These are phyloP conservation scores for Aspergillus ostianus DNA, from an alignment of 495 filamentous ascomycete genomes.

Conservation along the genomic window DNA sequence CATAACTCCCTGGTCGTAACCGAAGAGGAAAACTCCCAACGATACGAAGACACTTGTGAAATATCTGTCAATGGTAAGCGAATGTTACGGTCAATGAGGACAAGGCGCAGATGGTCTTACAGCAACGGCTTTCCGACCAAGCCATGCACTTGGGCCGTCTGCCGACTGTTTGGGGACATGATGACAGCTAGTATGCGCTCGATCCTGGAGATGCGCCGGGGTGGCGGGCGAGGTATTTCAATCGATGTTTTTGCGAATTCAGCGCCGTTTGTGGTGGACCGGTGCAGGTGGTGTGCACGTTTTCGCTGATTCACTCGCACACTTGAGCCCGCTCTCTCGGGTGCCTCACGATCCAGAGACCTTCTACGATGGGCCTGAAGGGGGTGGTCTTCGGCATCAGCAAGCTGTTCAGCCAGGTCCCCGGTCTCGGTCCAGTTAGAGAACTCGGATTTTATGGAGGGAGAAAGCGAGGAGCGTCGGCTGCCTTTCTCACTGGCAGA, in stretches of 20 bases:
- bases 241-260: conserved; percentile 78
- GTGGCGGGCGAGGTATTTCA: conserved; percentile 67
- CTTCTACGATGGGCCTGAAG: conserved; percentile 62
- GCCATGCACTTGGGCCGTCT: conserved; percentile 72
- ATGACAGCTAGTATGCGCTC: conserved; percentile 72
- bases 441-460: conserved; percentile 67
- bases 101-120: conserved; percentile 45
- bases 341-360: conserved; percentile 57
- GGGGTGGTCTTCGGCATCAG: conserved; percentile 71
- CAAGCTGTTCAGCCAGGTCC: conserved; percentile 87
- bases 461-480: conserved; percentile 53
- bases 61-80: conserved; percentile 62
- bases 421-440: conserved; percentile 90
- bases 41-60: conserved; percentile 99
- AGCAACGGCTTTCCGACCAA: conserved; percentile 93
- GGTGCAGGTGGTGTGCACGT: conserved; percentile 50
- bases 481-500: conserved; percentile 47
- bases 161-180: conserved; percentile 75
- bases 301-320: conserved; percentile 40
- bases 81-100: not conserved
- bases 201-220: conserved; percentile 57
- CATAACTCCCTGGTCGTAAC: conserved; percentile 99
- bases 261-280: conserved; percentile 46
- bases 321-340: conserved; percentile 27
- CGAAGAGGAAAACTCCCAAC: conserved; percentile 94